Evolutionary conservation across 495 filamentous ascomycete genomes (phyloP), one percentile per base, ranked within the genome.

Genomic region (Podospora sp.): DNA sequence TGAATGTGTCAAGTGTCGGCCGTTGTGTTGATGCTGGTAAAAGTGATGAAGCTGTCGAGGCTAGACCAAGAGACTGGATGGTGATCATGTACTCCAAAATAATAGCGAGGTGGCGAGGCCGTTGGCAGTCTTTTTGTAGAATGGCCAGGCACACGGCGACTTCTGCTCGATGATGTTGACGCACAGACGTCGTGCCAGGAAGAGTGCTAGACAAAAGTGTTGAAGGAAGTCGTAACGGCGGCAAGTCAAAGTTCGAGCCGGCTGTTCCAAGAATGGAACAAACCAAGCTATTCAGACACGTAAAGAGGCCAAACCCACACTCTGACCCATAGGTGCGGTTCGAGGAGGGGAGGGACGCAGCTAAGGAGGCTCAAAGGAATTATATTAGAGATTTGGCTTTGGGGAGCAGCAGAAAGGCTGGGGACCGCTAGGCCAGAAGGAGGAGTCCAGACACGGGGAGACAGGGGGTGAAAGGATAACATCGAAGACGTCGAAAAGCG

Each of bases 391-490:
- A 58, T 62, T 65, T 46, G 24, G 26, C n/a, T 33, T 35, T 21
- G 58, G 33, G 27, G 25, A 49, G 52, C 52, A 55, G 52, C 21
- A 51, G 22, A 33, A 49, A 49, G 60, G 20, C 60, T 69, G 69
- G 65, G 70, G 62, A 69, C 40, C 60, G 69, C 74, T 75, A 76
- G 69, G 69, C 71, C 74, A 65, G 62, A 75, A 74, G 62, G 65
- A 74, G 62, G 65, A 76, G 72, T 63, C 69, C 70, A 66, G 65
- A 68, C 65, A 76, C 73, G 74, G 57, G 68, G 74, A 75, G 67
- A 29, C 63, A 67, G 67, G 58, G 65, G 65, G 66, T 52, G 63
- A n/a, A n/a, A 66, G 69, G 69, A 71, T 71, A 65, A 65, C 69
- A 71, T 67, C 62, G 69, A 69, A 35, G 65, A 53, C 52, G 56